Evolutionary conservation across 495 filamentous ascomycete genomes (phyloP).

Genomic region (Xylaria curta): DNA sequence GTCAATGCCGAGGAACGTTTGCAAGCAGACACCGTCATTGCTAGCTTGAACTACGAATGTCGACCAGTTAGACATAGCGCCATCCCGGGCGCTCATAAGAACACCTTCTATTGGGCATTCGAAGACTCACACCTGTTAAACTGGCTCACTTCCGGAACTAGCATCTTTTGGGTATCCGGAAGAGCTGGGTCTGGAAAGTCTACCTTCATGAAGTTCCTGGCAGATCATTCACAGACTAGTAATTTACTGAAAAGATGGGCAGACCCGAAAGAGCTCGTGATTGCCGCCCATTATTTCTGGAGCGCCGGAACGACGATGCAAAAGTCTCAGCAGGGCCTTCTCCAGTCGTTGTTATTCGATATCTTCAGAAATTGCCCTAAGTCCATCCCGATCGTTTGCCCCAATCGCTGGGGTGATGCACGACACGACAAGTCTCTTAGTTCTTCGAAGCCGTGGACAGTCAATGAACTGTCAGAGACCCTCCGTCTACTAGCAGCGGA

Average conservation of each 20-base stretch:
- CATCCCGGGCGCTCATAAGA: not conserved
- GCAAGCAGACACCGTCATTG: not conserved
- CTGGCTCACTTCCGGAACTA: not conserved
- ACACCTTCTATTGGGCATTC: not conserved
- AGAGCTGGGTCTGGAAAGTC: constrained; percentile 6
- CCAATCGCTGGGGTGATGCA: not conserved
- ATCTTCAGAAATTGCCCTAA: not conserved
- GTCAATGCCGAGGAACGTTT: not conserved
- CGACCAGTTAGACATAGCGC: not conserved
- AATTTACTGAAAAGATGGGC: not conserved
- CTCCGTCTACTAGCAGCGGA: not conserved
- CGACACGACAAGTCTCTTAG: not conserved
- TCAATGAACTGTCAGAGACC: not conserved
- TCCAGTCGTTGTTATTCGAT: not conserved
- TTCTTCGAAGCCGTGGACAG: not conserved
- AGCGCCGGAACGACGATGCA: constrained; percentile 7
- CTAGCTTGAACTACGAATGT: not conserved
- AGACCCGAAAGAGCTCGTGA: not conserved
- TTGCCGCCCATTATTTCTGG: constrained; percentile 12
- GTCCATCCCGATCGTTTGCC: not conserved
- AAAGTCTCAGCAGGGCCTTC: not conserved
- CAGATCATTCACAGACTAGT: not conserved
- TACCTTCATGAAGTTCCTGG: not conserved
- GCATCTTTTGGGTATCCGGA: not conserved
- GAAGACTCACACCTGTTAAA: not conserved